Evolutionary conservation across 2,329 filamentous ascomycete genomes (phyloP), one percentile per base, ranked within the genome.

Genomic region (Neofusicoccum umdonicola): DNA sequence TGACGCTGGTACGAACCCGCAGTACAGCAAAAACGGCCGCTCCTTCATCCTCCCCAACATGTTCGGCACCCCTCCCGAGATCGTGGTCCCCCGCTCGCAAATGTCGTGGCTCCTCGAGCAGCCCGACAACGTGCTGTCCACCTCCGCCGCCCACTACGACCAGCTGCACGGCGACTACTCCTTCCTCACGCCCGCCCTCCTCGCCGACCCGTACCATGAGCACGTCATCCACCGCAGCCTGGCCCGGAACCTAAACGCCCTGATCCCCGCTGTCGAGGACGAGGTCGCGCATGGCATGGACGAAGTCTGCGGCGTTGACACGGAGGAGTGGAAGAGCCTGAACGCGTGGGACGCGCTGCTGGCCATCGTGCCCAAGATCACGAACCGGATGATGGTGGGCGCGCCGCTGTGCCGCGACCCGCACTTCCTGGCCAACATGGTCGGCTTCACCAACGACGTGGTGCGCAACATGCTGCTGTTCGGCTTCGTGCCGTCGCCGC

Each of bases 391-490:
- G 66, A 75, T 83, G 39, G 76, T 83, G 52, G 81, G 81, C 1
- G 50, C 74, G 7, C 74, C 78, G n/a, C 71, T 82, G 0, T 82
- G 79, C 69, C 79, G 79, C 34, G 78, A 86, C 66, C 68, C 77
- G 27, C 72, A 74, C 5, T 84, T 84, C 64, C 72, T 86, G 47
- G 69, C 78, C n/a, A 74, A 77, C 62, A 82, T 83, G 69, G 73
- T 82, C 7, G 72, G 73, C 31, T 87, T 86, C 66, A 82, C 84
- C 37, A 78, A 82, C 65, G 79, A 80, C 57, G 79, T 85, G 2
- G 72, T 76, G n/a, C 68, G 70, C 7, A 71, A 64, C 41, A 69
- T 74, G 15, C 39, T 67, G 15, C 69, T 85, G 1, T 69, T 81
- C 50, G 80, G 81, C 65, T 72, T 84, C 64, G 73, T 83, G 2